These are phyloP conservation scores for Russula sp. DNA, from an alignment of 768 basidiomycete species.

Conservation along the genomic window DNA sequence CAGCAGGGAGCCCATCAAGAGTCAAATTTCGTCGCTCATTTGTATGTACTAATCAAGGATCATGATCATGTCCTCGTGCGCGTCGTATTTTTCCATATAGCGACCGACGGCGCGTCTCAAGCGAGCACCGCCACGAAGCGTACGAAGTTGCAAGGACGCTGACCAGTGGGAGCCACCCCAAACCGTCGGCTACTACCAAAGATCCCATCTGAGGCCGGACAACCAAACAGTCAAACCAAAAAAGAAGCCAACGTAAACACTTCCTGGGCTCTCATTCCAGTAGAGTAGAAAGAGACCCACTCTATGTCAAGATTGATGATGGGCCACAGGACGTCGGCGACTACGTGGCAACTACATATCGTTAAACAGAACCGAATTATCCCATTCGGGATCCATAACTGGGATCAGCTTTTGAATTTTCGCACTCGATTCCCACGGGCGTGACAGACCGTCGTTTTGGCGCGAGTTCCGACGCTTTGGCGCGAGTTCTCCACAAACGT, in stretches of 20 bases:
- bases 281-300: conserved; percentile 13
- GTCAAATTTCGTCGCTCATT: not conserved
- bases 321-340: conserved; percentile 8
- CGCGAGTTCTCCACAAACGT: too few relatives aligned
- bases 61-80: conserved; percentile 3
- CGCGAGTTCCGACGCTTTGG: too few relatives aligned
- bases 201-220: conserved; percentile 2
- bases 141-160: conserved; percentile 13
- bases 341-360: too few relatives aligned
- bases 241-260: not conserved
- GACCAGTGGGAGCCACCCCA: conserved; percentile 18
- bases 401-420: too few relatives aligned
- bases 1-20: too few relatives aligned
- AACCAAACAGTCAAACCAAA: not conserved
- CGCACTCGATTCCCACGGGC: too few relatives aligned
- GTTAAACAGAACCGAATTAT: too few relatives aligned
- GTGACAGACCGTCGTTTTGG: too few relatives aligned
- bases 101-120: conserved; percentile 5
- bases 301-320: conserved; percentile 16
- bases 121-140: conserved; percentile 17
- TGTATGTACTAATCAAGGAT: conserved; percentile 17
- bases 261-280: conserved; percentile 12
- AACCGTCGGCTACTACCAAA: conserved; percentile 15
- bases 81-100: not conserved
- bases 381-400: too few relatives aligned